A percentile compares a stretch with the other conserved stretches of the same genome.
Evolutionary conservation across 129 eudicot genomes (phyloP).

Genomic region (Artemisia annua): DNA sequence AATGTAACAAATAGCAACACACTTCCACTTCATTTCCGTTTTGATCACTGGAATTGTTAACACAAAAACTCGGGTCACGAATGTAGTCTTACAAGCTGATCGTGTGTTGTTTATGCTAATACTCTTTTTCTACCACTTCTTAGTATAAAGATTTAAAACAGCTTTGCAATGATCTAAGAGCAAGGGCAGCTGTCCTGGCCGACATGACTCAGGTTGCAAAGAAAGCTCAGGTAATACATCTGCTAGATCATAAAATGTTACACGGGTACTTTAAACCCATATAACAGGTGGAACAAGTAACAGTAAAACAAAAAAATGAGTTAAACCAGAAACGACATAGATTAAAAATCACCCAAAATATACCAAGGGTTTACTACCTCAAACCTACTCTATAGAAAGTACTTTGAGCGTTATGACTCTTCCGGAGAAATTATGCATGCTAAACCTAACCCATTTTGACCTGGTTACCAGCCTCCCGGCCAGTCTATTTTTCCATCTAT

Average conservation of each 20-base stretch:
- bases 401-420: too few relatives aligned
- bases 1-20: too few relatives aligned
- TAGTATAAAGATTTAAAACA: slow-evolving; percentile 44
- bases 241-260: background rate
- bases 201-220: slow-evolving; percentile 45
- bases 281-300: background rate
- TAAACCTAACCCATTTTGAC: too few relatives aligned
- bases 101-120: slow-evolving; percentile 7
- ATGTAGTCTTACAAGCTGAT: background rate
- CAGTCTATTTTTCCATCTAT: background rate
- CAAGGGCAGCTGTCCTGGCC: slow-evolving; percentile 51
- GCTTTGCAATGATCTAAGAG: slow-evolving; percentile 45
- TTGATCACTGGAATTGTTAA: too few relatives aligned
- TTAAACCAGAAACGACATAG: background rate
- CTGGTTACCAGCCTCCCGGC: too few relatives aligned
- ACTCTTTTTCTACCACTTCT: background rate
- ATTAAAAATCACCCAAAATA: too few relatives aligned
- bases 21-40: too few relatives aligned
- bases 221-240: slow-evolving; percentile 43
- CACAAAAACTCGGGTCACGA: too few relatives aligned
- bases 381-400: too few relatives aligned
- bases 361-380: too few relatives aligned
- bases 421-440: too few relatives aligned
- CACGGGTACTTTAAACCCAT: background rate
- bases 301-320: background rate